Evolutionary conservation across 805 yeast species (phyloP).

Genomic region (Kazachstania bromeliacearum): DNA sequence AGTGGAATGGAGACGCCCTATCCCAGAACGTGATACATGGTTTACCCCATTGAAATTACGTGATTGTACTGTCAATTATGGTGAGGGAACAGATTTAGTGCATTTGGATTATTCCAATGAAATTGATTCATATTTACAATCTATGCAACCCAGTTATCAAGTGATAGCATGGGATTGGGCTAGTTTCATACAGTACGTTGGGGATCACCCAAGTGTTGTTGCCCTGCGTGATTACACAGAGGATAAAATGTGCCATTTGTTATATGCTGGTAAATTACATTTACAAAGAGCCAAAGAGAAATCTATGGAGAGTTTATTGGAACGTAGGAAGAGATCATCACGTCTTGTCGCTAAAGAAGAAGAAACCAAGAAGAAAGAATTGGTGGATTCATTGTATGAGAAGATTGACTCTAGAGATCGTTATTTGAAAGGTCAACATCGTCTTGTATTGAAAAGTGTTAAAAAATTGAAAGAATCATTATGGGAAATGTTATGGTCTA

Average conservation of each 20-base stretch:
- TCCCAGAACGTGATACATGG: background rate
- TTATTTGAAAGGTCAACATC: slow-evolving; percentile 20
- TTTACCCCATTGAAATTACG: slow-evolving; percentile 21
- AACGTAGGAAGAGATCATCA: slow-evolving; percentile 64
- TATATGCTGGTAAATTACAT: slow-evolving; percentile 20
- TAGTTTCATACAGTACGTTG: slow-evolving; percentile 14
- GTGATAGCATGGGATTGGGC: slow-evolving; percentile 22
- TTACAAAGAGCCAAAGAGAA: slow-evolving; percentile 49
- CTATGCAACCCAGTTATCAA: slow-evolving; percentile 15
- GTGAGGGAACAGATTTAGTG: slow-evolving; percentile 14
- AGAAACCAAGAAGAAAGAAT: slow-evolving; percentile 36
- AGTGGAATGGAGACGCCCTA: slow-evolving; percentile 10
- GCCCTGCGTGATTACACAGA: slow-evolving; percentile 2
- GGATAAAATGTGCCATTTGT: slow-evolving; percentile 9
- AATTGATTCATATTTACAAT: slow-evolving; percentile 22
- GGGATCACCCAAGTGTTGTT: slow-evolving; percentile 7
- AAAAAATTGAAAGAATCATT: slow-evolving; percentile 23
- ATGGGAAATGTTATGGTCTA: slow-evolving; percentile 25
- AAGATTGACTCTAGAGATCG: slow-evolving; percentile 31
- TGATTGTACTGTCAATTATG: slow-evolving; percentile 22
- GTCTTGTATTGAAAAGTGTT: slow-evolving; percentile 15
- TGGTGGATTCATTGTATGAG: slow-evolving; percentile 31
- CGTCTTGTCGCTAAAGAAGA: slow-evolving; percentile 66
- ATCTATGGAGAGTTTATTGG: slow-evolving; percentile 52
- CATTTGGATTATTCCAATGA: slow-evolving; percentile 26